These are phyloP conservation scores for Jatropha multifida DNA, from an alignment of 441 rosid species.

Conservation along the genomic window DNA sequence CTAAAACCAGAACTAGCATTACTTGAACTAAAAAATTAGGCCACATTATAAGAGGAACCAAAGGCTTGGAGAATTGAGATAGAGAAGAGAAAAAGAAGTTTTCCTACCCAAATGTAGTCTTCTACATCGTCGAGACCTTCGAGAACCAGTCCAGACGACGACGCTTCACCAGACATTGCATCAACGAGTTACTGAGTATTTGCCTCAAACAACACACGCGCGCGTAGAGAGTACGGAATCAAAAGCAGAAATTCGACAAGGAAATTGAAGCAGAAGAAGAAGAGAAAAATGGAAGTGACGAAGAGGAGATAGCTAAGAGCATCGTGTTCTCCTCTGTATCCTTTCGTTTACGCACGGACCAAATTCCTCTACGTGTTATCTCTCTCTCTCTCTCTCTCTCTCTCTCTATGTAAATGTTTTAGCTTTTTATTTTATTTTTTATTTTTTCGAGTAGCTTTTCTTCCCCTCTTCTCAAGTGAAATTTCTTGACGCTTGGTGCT, in stretches of 20 bases:
- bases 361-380: constrained; percentile 49
- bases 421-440: too few relatives aligned
- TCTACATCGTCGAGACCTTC: constrained; percentile 57
- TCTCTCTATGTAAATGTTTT: neutral
- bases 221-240: neutral
- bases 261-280: neutral
- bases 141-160: constrained; percentile 35
- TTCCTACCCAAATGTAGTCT: constrained; percentile 52
- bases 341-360: constrained; percentile 58
- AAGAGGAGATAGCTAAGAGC: constrained; percentile 18
- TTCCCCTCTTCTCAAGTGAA: too few relatives aligned
- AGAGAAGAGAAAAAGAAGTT: neutral
- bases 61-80: neutral
- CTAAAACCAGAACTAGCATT: neutral
- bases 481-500: neutral
- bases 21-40: too few relatives aligned
- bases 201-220: neutral
- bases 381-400: constrained; percentile 8
- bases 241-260: neutral
- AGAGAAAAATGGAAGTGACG: neutral
- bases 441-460: too few relatives aligned
- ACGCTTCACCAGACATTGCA: constrained; percentile 41
- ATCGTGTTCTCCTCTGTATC: constrained; percentile 45
- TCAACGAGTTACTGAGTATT: neutral
- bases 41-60: constrained; percentile 3